These are phyloP conservation scores for Kregervanrija fluxuum DNA, from an alignment of 805 yeast species.

Conservation along the genomic window DNA sequence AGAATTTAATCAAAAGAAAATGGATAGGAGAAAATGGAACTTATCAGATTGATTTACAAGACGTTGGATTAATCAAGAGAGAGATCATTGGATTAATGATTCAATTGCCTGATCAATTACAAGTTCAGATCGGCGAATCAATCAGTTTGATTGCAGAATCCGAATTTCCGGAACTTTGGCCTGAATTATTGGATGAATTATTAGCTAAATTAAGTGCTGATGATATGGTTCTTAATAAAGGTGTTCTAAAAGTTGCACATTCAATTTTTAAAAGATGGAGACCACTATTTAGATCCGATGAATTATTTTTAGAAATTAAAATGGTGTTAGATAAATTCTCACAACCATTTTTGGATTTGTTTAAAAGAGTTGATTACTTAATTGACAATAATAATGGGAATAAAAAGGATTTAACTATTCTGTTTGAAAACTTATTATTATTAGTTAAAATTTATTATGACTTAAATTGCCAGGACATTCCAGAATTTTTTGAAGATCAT, in stretches of 20 bases:
- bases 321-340: constrained; percentile 80
- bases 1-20: constrained; percentile 73
- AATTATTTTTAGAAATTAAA: constrained; percentile 77
- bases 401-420: constrained; percentile 43
- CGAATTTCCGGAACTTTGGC: constrained; percentile 93
- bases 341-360: constrained; percentile 65
- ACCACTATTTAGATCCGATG: constrained; percentile 88
- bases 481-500: constrained; percentile 95
- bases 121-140: constrained; percentile 92
- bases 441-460: constrained; percentile 83
- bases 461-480: constrained; percentile 94
- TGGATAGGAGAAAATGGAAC: constrained; percentile 92
- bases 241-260: constrained; percentile 87
- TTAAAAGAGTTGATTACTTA: constrained; percentile 58
- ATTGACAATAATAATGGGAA: constrained; percentile 42
- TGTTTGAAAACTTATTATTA: constrained; percentile 64
- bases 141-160: constrained; percentile 89
- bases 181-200: constrained; percentile 63
- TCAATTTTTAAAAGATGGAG: constrained; percentile 97
- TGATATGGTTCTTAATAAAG: constrained; percentile 72
- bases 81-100: constrained; percentile 88
- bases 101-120: constrained; percentile 66
- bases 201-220: constrained; percentile 54
- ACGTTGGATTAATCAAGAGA: constrained; percentile 59
- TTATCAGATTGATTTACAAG: constrained; percentile 52